phyloP scores from a whole-genome alignment of 441 rosid species.

The Monsonia emarginata region DNA sequence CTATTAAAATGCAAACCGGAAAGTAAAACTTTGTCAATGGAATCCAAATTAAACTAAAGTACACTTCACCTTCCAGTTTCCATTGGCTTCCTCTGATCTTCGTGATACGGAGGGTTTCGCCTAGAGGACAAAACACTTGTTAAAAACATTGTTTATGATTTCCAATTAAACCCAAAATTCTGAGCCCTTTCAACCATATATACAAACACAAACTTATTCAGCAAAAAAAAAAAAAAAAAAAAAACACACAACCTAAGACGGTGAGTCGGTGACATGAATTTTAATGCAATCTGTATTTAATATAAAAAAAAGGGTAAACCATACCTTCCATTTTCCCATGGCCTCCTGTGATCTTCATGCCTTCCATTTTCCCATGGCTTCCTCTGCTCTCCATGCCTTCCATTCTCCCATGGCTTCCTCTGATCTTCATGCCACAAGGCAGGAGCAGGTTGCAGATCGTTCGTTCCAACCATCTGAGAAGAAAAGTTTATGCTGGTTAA shows the following conservation, averaged over 20 bases:
- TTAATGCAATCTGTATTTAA: not conserved
- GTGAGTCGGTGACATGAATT: not conserved
- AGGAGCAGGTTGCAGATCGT: slow-evolving; percentile 56
- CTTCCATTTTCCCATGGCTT: slow-evolving; percentile 14
- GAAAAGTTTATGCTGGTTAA: not conserved
- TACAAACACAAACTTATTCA: no score
- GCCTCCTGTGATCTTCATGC: slow-evolving; percentile 63
- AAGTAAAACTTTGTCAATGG: no score
- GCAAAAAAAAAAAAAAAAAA: no score
- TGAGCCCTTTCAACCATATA: not conserved
- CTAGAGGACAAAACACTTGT: not conserved
- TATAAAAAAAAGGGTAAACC: not conserved
- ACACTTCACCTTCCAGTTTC: slow-evolving; percentile 23
- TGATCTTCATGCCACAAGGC: slow-evolving; percentile 81
- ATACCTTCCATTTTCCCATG: slow-evolving; percentile 1
- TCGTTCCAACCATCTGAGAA: slow-evolving; percentile 44
- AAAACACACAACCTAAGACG: not conserved
- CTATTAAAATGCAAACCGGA: no score
- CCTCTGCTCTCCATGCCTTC: slow-evolving; percentile 71
- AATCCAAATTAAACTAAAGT: not conserved
- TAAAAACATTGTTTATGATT: not conserved
- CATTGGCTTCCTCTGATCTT: not conserved
- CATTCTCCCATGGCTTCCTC: slow-evolving; percentile 17
- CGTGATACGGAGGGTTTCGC: not conserved
- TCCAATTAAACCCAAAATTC: not conserved